Evolutionary conservation across 169 alveolate species (phyloP), one percentile per base, ranked within the genome.

Genomic region (Cryptosporidium bovis): DNA sequence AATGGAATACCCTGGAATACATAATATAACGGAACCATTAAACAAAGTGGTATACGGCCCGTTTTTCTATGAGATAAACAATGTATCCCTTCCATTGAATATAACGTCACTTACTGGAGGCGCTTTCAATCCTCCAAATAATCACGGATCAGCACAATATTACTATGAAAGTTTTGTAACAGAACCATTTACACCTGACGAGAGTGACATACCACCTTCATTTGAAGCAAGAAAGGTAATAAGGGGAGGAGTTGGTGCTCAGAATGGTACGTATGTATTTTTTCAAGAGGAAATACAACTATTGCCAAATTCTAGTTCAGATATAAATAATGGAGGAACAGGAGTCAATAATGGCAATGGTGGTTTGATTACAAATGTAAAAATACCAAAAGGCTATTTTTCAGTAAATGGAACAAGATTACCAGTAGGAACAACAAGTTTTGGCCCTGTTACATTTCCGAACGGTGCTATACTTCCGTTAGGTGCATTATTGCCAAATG

Each of bases 191-290:
- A 44, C 36, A 20, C 77, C 87, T 3, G 87, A 60, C 6, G 36
- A 36, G n/a, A 62, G 71, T 1, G 71, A 62, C 33, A 24, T 56
- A 3, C 27, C 64, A n/a, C 55, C 87, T 29, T 34, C 71, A 36
- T 77, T 77, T 77, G 87, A 77, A 31, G 69, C 87, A 10, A 56
- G 87, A 27, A 77, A 77, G 13, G 71, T 77, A 15, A 77, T 77
- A 16, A 77, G 87, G 20, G 87, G 87, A 24, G 87, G 87, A 40
- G 87, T 77, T 40, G 87, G 87, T 20, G 87, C 87, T 27, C 87
- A 68, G 12, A 77, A 77, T 48, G 87, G 87, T 6, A 77, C 87
- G 1, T 77, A 77, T 60, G 71, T 77, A 1, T 77, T 77, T 48
- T 77, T 77, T 29, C 87, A 77, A 16, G 87, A 77, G 53, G 87